These are phyloP conservation scores for Vaccinium corymbosum DNA, from an alignment of 148 eudicot genomes.

Conservation along the genomic window DNA sequence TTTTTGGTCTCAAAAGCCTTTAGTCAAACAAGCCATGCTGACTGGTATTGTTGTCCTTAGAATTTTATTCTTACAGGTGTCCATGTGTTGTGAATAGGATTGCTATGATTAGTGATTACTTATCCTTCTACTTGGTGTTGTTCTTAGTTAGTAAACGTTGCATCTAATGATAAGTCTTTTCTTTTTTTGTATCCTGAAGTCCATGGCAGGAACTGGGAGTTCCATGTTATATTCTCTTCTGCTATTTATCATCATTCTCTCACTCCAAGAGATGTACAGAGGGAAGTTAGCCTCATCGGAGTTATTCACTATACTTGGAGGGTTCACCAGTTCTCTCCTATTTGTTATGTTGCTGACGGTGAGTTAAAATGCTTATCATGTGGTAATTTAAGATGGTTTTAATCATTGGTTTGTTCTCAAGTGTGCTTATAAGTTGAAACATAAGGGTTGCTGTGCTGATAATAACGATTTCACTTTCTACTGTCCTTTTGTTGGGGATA, in stretches of 20 bases:
- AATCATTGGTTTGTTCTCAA: background rate
- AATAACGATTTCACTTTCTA: background rate
- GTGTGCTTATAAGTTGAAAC: background rate
- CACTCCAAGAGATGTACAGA: slow-evolving; percentile 77
- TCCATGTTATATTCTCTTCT: slow-evolving; percentile 74
- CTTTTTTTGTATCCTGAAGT: slow-evolving; percentile 13
- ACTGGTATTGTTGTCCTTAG: background rate
- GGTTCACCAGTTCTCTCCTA: slow-evolving; percentile 70
- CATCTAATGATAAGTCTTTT: background rate
- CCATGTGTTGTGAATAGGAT: background rate
- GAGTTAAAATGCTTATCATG: slow-evolving; percentile 20
- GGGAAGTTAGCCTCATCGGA: slow-evolving; percentile 81
- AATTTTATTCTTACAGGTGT: background rate
- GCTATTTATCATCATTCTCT: slow-evolving; percentile 58
- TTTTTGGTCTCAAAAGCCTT: background rate
- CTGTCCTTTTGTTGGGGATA: background rate
- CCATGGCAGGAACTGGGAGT: slow-evolving; percentile 73
- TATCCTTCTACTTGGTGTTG: background rate
- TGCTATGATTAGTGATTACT: background rate
- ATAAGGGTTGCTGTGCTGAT: background rate
- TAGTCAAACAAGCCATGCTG: background rate
- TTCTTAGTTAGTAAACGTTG: background rate
- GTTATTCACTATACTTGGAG: slow-evolving; percentile 84
- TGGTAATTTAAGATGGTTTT: background rate
- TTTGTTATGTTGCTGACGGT: slow-evolving; percentile 67